Conservation (phyloP, 2,329 filamentous ascomycete genomes). For the Nannizzia gypsea region DNA sequence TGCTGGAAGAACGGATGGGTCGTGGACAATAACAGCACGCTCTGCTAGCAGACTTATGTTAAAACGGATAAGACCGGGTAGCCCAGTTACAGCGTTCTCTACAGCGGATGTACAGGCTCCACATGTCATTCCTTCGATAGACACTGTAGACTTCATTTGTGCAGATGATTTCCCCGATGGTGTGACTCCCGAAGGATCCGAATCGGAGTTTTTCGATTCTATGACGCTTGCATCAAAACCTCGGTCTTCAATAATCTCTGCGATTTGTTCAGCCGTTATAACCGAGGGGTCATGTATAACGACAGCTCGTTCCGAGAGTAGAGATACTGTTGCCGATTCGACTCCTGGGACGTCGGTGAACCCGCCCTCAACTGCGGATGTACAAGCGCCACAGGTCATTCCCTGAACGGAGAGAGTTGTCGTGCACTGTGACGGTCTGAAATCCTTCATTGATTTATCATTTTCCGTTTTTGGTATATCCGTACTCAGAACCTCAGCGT, state of each 20-base stretch:
- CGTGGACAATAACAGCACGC: conserved; percentile 76
- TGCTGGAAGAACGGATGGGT: conserved; percentile 56
- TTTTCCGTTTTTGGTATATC: conserved; percentile 52
- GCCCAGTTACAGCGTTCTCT: conserved; percentile 63
- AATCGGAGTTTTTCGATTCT: conserved; percentile 54
- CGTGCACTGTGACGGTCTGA: conserved; percentile 37
- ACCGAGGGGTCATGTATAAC: conserved; percentile 60
- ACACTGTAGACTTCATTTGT: conserved; percentile 63
- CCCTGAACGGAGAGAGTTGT: conserved; percentile 71
- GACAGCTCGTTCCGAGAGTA: conserved; percentile 74
- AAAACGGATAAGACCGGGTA: conserved; percentile 73
- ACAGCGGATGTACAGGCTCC: conserved; percentile 91
- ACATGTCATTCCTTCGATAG: conserved; percentile 95
- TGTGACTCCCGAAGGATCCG: conserved; percentile 17
- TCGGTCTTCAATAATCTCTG: conserved; percentile 41
- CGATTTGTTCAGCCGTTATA: conserved; percentile 38
- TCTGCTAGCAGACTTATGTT: conserved; percentile 93
- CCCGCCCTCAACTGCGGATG: conserved; percentile 69
- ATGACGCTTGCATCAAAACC: conserved; percentile 40
- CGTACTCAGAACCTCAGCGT: conserved; percentile 75
- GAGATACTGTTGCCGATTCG: conserved; percentile 65
- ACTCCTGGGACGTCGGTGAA: conserved; percentile 65
- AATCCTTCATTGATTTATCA: conserved; percentile 23
- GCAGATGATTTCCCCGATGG: conserved; percentile 24
- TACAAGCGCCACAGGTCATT: conserved; percentile 88